These are phyloP conservation scores for Aureobasidium leucospermi DNA, from an alignment of 2,329 filamentous ascomycete species.

Conservation along the genomic window DNA sequence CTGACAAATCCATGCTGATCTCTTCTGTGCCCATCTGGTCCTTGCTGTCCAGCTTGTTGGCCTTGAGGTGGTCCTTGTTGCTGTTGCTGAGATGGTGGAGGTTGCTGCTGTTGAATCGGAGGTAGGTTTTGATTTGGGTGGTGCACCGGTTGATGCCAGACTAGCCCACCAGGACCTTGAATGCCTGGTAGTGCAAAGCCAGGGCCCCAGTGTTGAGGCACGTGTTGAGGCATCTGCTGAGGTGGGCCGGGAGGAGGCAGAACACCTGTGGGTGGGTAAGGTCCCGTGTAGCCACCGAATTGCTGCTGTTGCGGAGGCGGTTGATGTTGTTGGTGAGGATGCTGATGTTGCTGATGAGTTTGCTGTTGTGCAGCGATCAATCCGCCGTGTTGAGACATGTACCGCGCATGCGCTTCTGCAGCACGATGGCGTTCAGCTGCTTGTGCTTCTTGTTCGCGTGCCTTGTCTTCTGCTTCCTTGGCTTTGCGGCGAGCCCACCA, in stretches of 20 bases:
- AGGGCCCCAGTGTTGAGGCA: background rate
- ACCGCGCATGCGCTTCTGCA: slow-evolving; percentile 2
- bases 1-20: slow-evolving; percentile 14
- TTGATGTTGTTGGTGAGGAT: background rate
- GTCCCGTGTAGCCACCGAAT: slow-evolving; percentile 2
- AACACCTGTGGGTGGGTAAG: slow-evolving; percentile 4
- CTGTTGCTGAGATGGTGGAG: background rate
- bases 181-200: background rate
- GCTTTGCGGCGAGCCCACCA: slow-evolving; percentile 41
- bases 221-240: background rate
- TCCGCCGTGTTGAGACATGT: slow-evolving; percentile 9
- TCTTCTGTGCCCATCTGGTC: background rate
- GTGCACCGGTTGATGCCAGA: background rate
- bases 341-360: slow-evolving; percentile 3
- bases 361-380: slow-evolving; percentile 12
- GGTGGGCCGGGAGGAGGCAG: background rate
- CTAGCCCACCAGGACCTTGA: background rate
- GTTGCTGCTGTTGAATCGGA: background rate
- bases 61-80: background rate
- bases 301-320: background rate
- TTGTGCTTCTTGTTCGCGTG: background rate
- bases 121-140: background rate
- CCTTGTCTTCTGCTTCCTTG: slow-evolving; percentile 18
- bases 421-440: slow-evolving; percentile 8
- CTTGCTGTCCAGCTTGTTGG: background rate